These are phyloP conservation scores for Chaetomium globosum DNA, from an alignment of 2,329 filamentous ascomycete genomes.

Conservation along the genomic window DNA sequence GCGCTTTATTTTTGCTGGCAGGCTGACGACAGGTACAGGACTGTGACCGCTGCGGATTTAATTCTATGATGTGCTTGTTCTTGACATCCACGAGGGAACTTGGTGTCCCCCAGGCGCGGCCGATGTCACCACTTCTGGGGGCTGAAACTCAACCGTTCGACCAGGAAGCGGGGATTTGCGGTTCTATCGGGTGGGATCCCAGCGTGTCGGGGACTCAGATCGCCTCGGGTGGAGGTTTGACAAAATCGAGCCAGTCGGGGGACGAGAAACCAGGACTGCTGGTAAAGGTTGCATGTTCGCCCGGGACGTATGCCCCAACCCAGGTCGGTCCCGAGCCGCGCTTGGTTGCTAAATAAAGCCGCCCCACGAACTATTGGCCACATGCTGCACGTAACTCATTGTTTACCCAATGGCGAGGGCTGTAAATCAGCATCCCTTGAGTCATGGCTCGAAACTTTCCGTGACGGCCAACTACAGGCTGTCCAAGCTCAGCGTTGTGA, in stretches of 20 bases:
- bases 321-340: slow-evolving; percentile 28
- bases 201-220: slow-evolving; percentile 14
- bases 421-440: background rate
- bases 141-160: background rate
- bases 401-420: background rate
- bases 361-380: slow-evolving; percentile 21
- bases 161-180: slow-evolving; percentile 5
- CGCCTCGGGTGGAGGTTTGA: slow-evolving; percentile 14
- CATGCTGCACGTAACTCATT: slow-evolving; percentile 1
- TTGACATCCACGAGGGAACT: background rate
- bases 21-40: too few relatives aligned
- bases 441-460: background rate
- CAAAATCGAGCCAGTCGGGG: slow-evolving; percentile 10
- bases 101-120: background rate
- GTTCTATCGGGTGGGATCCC: background rate
- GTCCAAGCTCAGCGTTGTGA: background rate
- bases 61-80: background rate
- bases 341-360: slow-evolving; percentile 27
- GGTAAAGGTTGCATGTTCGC: background rate
- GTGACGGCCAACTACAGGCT: background rate
- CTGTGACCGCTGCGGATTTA: background rate
- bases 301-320: slow-evolving; percentile 4
- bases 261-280: background rate
- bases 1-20: background rate
- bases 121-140: background rate